Evolutionary conservation across 306 rosid species (phyloP), one percentile per base, ranked within the genome.

Genomic region (Prosopis cineraria): DNA sequence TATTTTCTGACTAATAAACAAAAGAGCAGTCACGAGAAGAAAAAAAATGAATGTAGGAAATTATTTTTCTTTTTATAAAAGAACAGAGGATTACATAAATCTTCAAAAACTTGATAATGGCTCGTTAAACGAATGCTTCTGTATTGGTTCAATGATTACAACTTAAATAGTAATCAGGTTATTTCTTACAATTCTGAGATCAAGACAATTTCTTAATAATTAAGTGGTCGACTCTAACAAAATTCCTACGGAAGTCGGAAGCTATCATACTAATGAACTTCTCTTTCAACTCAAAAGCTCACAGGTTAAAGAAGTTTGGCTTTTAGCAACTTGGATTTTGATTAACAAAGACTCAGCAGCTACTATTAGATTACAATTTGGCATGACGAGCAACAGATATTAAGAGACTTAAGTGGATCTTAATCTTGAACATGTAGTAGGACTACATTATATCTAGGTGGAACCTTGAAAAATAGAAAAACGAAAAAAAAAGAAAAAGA

Each of bases 201-300:
- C 45, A 3, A 64, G 25, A 10, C 19, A 7, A 19, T 64, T 64
- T 33, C 30, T 55, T 24, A 25, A 24, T 64, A 17, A 8, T 10
- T 3, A 24, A 55, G 33, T 25, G 63, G 8, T 27, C 2, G 1
- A 55, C 31, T 55, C 65, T 30, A 25, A 58, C 72, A 70, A 75
- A 43, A 73, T 41, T 53, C 40, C 30, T 4, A 10, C 40, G n/a
- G 60, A 67, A 47, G 39, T n/a, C n/a, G n/a, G n/a, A n/a, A n/a
- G n/a, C 33, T 62, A 60, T 52, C 66, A 11, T 53, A 13, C 63
- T 59, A 43, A 37, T 77, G 37, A 78, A 62, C 73, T 53, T 29
- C 47, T 62, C 79, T 75, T 72, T 70, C 68, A 72, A 68, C 59
- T 78, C 67, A 31, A 22, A 77, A 63, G 78, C 37, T 72, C 71